These are phyloP conservation scores for Phytophthora tubulina DNA, from an alignment of 352 stramenopile species.

Conservation along the genomic window DNA sequence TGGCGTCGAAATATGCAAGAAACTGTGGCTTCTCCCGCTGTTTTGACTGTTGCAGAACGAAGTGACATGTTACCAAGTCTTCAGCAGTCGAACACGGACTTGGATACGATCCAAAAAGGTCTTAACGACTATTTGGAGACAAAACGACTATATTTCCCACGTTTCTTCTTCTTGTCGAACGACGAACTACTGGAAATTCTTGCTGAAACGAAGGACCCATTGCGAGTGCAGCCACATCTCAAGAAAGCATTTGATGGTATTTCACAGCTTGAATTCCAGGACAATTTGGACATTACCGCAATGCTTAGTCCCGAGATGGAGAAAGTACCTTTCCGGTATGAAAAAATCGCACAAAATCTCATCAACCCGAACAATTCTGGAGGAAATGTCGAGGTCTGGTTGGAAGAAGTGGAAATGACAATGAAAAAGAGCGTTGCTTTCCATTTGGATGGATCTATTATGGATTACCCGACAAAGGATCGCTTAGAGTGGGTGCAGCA, in stretches of 20 bases:
- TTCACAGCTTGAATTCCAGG: constrained; percentile 91
- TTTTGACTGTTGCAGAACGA: constrained; percentile 82
- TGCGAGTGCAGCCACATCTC: constrained; percentile 94
- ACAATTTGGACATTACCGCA: constrained; percentile 93
- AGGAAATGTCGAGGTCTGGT: constrained; percentile 94
- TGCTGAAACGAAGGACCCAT: constrained; percentile 93
- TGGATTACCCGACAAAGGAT: constrained; percentile 89
- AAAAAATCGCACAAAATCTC: constrained; percentile 83
- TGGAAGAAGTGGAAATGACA: constrained; percentile 86
- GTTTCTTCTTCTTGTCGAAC: constrained; percentile 95
- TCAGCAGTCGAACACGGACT: constrained; percentile 90
- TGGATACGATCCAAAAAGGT: constrained; percentile 96
- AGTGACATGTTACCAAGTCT: constrained; percentile 84
- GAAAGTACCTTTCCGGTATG: constrained; percentile 91
- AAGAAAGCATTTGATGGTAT: constrained; percentile 97
- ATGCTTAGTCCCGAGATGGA: constrained; percentile 91
- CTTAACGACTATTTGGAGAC: constrained; percentile 94
- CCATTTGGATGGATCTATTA: constrained; percentile 86
- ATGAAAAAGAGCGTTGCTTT: constrained; percentile 88
- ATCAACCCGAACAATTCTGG: constrained; percentile 96
- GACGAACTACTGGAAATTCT: constrained; percentile 94
- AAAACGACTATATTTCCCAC: constrained; percentile 91
- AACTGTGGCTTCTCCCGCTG: constrained; percentile 76
- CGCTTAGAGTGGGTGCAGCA: constrained; percentile 92
- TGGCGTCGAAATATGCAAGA: constrained; percentile 92